Conservation (phyloP, 179 eudicot genomes). For the Beta macrorhiza region DNA sequence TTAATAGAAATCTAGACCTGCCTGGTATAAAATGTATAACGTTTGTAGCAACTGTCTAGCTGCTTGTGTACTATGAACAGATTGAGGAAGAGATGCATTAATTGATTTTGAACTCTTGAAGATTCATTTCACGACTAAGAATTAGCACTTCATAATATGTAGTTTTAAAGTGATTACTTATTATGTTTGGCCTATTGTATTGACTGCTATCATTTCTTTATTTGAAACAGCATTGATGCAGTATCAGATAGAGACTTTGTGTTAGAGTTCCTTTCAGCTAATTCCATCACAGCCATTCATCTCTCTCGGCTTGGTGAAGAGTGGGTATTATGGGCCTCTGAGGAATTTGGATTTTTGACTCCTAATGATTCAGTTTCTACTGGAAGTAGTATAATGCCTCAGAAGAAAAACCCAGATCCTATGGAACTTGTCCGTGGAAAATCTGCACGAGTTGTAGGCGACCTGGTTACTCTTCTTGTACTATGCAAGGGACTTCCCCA, state of each 20-base stretch:
- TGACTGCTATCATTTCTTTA: conserved; percentile 24
- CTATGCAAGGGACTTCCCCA: conserved; percentile 97
- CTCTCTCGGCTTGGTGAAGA: conserved; percentile 99
- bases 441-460: conserved; percentile 88
- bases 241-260: conserved; percentile 96
- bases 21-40: neutral
- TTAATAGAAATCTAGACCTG: neutral
- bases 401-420: conserved; percentile 98
- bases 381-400: conserved; percentile 99
- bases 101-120: neutral
- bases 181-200: conserved; percentile 11
- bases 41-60: neutral
- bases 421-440: conserved; percentile 99
- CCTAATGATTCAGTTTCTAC: conserved; percentile 97
- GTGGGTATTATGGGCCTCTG: conserved; percentile 99
- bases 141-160: neutral
- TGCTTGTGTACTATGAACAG: neutral
- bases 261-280: conserved; percentile 89
- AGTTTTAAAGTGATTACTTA: conserved; percentile 8
- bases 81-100: neutral
- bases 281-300: conserved; percentile 87
- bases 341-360: conserved; percentile 89
- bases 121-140: neutral
- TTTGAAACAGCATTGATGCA: conserved; percentile 86
- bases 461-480: conserved; percentile 84